Conservation (phyloP, 495 filamentous ascomycete species). For the Trichoderma gamsii region DNA sequence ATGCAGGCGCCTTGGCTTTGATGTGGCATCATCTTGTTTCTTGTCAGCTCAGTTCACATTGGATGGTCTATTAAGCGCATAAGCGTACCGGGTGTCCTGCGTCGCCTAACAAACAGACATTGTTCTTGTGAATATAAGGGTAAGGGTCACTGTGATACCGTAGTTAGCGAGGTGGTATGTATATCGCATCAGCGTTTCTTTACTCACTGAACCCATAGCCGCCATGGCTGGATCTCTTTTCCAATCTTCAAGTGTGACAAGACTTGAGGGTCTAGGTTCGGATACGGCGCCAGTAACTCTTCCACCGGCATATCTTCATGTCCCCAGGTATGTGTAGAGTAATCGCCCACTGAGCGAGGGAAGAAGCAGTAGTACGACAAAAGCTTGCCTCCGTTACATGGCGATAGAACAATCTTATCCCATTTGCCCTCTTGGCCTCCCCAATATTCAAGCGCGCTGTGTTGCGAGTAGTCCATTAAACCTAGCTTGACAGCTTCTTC, state of each 20-base stretch:
- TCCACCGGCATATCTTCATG: slow-evolving; percentile 26
- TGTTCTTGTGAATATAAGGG: slow-evolving; percentile 29
- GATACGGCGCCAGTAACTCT: slow-evolving; percentile 41
- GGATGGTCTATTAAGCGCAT: slow-evolving; percentile 37
- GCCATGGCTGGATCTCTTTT: slow-evolving; percentile 44
- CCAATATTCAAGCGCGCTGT: slow-evolving; percentile 45
- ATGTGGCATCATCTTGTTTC: slow-evolving; percentile 42
- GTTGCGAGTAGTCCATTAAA: slow-evolving; percentile 37
- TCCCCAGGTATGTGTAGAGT: slow-evolving; percentile 38
- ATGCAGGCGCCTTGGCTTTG: slow-evolving; percentile 42
- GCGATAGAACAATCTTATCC: slow-evolving; percentile 44
- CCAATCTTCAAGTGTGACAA: slow-evolving; percentile 35
- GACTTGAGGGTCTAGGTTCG: slow-evolving; percentile 38
- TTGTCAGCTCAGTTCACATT: slow-evolving; percentile 19
- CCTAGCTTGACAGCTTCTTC: slow-evolving; percentile 39
- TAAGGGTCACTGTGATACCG: slow-evolving; percentile 28
- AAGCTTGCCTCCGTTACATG: slow-evolving; percentile 42
- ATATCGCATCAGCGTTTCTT: background rate
- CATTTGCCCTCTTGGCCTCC: slow-evolving; percentile 42
- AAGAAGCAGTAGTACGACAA: slow-evolving; percentile 49
- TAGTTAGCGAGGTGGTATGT: background rate
- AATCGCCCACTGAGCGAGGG: slow-evolving; percentile 38
- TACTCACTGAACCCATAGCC: slow-evolving; percentile 39
- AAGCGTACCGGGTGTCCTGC: slow-evolving; percentile 44
- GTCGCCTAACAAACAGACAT: slow-evolving; percentile 37